Evolutionary conservation across 352 stramenopile species (phyloP).

Genomic region (Phytophthora europaea): DNA sequence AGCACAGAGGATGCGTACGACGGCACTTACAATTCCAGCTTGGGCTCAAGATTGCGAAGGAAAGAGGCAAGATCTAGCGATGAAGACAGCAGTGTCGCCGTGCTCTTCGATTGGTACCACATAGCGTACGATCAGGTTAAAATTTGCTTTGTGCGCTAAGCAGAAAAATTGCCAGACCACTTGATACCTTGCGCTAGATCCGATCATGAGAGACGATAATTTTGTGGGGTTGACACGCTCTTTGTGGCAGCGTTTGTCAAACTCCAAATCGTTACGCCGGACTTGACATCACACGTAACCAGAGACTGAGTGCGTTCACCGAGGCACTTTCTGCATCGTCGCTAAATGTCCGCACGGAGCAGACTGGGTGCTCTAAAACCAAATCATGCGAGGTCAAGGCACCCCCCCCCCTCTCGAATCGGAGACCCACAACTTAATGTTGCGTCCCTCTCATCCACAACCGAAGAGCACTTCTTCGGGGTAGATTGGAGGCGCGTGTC

Average conservation of each 20-base stretch:
- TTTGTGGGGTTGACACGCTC: no score
- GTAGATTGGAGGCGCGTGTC: neutral
- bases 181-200: neutral
- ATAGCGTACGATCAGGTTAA: no score
- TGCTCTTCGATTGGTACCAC: no score
- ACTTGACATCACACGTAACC: neutral
- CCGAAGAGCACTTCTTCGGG: neutral
- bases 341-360: neutral
- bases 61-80: no score
- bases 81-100: no score
- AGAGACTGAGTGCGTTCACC: neutral
- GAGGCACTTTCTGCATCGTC: neutral
- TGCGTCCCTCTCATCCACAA: neutral
- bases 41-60: no score
- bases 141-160: no score
- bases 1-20: neutral
- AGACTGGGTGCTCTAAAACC: neutral
- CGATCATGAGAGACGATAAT: neutral
- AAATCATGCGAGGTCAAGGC: neutral
- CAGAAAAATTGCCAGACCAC: neutral
- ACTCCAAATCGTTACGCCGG: neutral
- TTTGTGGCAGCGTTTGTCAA: neutral
- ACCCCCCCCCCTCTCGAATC: neutral
- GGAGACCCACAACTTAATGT: neutral
- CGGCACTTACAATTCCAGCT: neutral